phyloP scores from a whole-genome alignment of 768 basidiomycete genomes.

The Suillus subaureus region DNA sequence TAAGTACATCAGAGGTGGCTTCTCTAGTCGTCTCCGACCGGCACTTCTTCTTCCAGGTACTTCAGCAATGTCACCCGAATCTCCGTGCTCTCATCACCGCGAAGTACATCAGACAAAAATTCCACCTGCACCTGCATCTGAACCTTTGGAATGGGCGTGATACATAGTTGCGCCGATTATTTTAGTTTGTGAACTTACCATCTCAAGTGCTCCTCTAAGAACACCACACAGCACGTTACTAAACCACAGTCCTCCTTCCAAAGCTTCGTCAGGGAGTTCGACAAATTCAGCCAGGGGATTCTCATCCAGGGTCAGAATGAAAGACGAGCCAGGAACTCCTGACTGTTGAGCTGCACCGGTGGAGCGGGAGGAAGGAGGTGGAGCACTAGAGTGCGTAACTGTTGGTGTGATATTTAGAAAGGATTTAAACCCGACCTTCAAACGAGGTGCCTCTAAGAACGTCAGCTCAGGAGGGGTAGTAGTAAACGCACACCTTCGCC shows the following conservation, averaged over 20 bases:
- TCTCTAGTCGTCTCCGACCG: slow-evolving; percentile 83
- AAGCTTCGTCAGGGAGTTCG: slow-evolving; percentile 89
- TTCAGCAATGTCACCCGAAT: slow-evolving; percentile 88
- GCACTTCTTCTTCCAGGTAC: slow-evolving; percentile 95
- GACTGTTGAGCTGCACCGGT: slow-evolving; percentile 44
- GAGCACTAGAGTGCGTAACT: slow-evolving; percentile 68
- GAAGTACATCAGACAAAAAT: slow-evolving; percentile 87
- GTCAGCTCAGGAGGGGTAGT: slow-evolving; percentile 7
- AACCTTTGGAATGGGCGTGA: slow-evolving; percentile 52
- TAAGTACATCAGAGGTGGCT: slow-evolving; percentile 13
- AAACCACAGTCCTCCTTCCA: slow-evolving; percentile 95
- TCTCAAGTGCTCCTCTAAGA: slow-evolving; percentile 89
- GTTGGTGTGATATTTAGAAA: slow-evolving; percentile 91
- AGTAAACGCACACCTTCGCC: slow-evolving; percentile 66
- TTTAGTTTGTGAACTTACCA: slow-evolving; percentile 60
- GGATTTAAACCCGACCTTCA: slow-evolving; percentile 94
- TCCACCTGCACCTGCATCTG: slow-evolving; percentile 93
- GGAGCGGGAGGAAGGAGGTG: slow-evolving; percentile 54
- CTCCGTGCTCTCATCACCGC: slow-evolving; percentile 94
- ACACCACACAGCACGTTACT: slow-evolving; percentile 97
- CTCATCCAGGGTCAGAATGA: slow-evolving; percentile 88
- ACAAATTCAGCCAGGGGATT: slow-evolving; percentile 98
- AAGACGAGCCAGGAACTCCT: slow-evolving; percentile 54
- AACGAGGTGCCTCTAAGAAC: background rate
- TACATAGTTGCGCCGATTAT: slow-evolving; percentile 1